Evolutionary conservation across 2,329 filamentous ascomycete species (phyloP).

Genomic region (Colletotrichum horii): DNA sequence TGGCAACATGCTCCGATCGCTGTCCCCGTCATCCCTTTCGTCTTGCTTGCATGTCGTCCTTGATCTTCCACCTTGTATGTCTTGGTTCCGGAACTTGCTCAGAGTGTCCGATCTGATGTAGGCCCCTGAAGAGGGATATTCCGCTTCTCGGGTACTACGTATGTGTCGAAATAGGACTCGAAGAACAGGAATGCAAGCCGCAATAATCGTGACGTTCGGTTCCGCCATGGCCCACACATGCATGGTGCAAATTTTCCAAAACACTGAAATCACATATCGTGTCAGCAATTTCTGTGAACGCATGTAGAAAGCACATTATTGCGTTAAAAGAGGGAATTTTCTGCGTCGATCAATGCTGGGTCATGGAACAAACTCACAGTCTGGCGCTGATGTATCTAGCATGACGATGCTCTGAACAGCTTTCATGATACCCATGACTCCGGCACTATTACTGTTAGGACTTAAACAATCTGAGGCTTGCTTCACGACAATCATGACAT

Average conservation of each 20-base stretch:
- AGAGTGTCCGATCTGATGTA: background rate
- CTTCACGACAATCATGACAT: background rate
- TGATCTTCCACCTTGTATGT: background rate
- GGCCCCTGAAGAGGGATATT: background rate
- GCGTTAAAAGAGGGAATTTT: background rate
- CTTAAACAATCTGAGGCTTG: rapidly evolving
- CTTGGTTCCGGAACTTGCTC: background rate
- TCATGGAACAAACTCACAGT: slow-evolving; percentile 6
- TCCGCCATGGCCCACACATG: slow-evolving; percentile 30
- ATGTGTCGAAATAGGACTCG: slow-evolving; percentile 26
- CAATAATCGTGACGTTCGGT: slow-evolving; percentile 33
- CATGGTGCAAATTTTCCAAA: background rate
- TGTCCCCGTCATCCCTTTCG: background rate
- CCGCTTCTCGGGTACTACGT: background rate
- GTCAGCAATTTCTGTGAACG: background rate
- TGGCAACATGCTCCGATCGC: background rate
- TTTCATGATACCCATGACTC: slow-evolving; percentile 26
- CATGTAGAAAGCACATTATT: rapidly evolving
- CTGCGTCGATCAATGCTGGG: rapidly evolving
- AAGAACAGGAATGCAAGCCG: slow-evolving; percentile 33
- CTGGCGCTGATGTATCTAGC: slow-evolving; percentile 10
- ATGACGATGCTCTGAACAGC: slow-evolving; percentile 19
- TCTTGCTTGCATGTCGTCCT: background rate
- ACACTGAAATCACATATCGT: background rate
- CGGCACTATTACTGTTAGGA: background rate